Evolutionary conservation across 306 rosid genomes (phyloP).

Genomic region (Sesbania bispinosa): DNA sequence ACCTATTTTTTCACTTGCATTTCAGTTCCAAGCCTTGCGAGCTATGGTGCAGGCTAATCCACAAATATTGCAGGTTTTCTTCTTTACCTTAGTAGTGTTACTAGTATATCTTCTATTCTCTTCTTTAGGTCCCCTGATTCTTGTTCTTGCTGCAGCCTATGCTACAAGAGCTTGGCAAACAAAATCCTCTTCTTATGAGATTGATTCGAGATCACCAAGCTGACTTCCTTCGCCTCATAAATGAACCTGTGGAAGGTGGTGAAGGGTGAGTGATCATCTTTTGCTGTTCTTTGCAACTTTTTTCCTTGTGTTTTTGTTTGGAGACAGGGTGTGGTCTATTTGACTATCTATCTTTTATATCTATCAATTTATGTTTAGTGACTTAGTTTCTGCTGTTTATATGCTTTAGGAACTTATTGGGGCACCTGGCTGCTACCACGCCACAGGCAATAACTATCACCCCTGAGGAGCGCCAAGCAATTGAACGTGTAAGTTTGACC

Average conservation of each 20-base stretch:
- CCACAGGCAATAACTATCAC: conserved; percentile 66
- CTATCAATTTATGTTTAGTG: neutral
- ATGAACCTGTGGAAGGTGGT: conserved; percentile 74
- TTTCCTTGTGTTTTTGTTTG: neutral
- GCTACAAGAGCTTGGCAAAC: conserved; percentile 90
- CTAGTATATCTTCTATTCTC: no score
- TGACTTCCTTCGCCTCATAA: conserved; percentile 77
- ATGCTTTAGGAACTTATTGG: conserved; percentile 50
- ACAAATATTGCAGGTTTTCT: conserved; percentile 76
- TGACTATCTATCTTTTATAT: neutral
- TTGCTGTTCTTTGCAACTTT: neutral
- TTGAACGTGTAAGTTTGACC: conserved; percentile 69
- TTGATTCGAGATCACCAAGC: conserved; percentile 71
- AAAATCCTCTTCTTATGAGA: conserved; percentile 77
- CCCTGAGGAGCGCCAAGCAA: conserved; percentile 87
- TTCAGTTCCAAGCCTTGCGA: conserved; percentile 77
- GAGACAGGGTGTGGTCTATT: neutral
- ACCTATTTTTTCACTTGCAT: neutral
- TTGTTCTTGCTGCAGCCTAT: conserved; percentile 55
- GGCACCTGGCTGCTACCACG: conserved; percentile 54
- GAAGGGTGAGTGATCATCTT: conserved; percentile 51
- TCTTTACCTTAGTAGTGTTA: neutral
- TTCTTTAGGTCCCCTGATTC: neutral
- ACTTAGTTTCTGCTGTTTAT: conserved; percentile 16
- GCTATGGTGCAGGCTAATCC: conserved; percentile 91